Conservation (phyloP, 2,329 filamentous ascomycete genomes). For the Xylaria sp. region DNA sequence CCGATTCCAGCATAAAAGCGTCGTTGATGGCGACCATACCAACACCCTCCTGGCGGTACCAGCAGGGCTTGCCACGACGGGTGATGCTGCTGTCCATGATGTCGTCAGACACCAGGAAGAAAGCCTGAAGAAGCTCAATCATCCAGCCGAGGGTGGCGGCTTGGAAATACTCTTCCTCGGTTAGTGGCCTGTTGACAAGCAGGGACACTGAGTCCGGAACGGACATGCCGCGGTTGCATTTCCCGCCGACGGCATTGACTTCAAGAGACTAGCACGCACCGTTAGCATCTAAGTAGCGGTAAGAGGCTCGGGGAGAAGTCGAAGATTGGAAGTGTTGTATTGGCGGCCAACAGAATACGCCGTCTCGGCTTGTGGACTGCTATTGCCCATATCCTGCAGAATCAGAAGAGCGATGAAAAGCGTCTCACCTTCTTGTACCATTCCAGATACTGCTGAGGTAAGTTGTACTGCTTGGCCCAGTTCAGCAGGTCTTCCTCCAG, state of each 20-base stretch:
- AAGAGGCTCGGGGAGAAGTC: background rate
- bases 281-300: constrained; percentile 18
- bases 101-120: constrained; percentile 98
- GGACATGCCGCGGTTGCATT: constrained; percentile 99
- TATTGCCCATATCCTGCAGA: background rate
- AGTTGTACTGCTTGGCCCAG: constrained; percentile 82
- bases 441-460: constrained; percentile 81
- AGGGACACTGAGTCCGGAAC: constrained; percentile 90
- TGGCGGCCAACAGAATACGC: background rate
- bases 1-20: constrained; percentile 91
- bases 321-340: background rate
- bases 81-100: constrained; percentile 99
- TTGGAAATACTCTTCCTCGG: constrained; percentile 86
- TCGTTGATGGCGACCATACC: constrained; percentile 99
- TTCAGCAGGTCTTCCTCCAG: constrained; percentile 84
- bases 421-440: constrained; percentile 83
- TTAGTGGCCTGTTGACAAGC: constrained; percentile 77
- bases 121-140: constrained; percentile 97
- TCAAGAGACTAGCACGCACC: constrained; percentile 73
- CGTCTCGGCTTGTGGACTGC: background rate
- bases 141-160: constrained; percentile 93
- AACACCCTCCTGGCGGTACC: constrained; percentile 90
- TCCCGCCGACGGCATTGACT: constrained; percentile 90
- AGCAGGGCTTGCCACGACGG: constrained; percentile 92
- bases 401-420: background rate